Evolutionary conservation across 1,284 basidiomycete genomes (phyloP), one percentile per base, ranked within the genome.

Genomic region (Apiotrichum gamsii): DNA sequence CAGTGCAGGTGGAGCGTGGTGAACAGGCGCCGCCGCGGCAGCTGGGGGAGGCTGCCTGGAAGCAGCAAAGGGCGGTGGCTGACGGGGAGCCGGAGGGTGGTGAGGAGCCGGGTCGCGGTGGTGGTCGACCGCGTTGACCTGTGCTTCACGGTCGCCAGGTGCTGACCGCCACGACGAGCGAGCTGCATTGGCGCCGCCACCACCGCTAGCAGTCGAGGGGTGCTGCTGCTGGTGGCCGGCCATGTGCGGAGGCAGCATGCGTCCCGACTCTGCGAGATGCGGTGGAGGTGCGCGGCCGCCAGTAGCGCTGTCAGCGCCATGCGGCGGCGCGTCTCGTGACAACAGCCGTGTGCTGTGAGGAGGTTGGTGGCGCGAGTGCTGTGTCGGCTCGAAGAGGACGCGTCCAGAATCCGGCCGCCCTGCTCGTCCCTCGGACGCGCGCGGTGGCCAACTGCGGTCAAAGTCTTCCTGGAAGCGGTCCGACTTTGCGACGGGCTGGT

Each of bases 361-460:
- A 51, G 34, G 84, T 5, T 47, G 45, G 16, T 56, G 54, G 23
- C 42, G 20, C 13, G 43, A 10, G n/a, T 57, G 47, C 36, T 41
- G 28, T n/a, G 30, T 29, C 11, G 62, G 84, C 68, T 93, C 90
- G 76, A 91, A 94, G n/a, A 94, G 74, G 0, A 84, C 82, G 23
- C 85, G 69, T 5, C 55, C 51, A 8, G 39, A 48, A 3, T 51
- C 47, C 16, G 49, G 34, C 3, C 40, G 49, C 23, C 20, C 43
- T 49, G 39, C 32, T 29, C 19, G 18, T 11, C 28, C 11, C 9
- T 21, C 28, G 18, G 28, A n/a, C 18, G 54, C 35, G 45, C 57
- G 57, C 19, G 82, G 82, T 13, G 90, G 89, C 89, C 90, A 94
- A 60, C 87, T 90, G 49, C 90, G 81, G 72, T 93, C 90, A 65